phyloP scores from a whole-genome alignment of 1,139 yeast genomes.

The Sugiyamaella sp. region DNA sequence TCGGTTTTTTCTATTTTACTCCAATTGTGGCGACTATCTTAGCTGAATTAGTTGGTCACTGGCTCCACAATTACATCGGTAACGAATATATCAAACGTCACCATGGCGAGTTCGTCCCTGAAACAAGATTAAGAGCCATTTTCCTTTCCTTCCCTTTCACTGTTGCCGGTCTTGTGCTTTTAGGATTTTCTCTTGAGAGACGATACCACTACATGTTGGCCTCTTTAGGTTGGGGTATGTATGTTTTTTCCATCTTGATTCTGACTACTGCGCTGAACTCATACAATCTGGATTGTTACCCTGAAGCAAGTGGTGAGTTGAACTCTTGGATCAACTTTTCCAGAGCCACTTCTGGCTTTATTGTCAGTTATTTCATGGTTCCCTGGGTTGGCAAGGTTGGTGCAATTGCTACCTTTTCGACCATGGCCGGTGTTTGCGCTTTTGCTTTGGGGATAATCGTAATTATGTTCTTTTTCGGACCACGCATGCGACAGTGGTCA shows the following conservation, averaged over 20 bases:
- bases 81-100: conserved; percentile 16
- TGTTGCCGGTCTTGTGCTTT: conserved; percentile 16
- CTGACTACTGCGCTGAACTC: conserved; percentile 21
- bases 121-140: conserved; percentile 18
- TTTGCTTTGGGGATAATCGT: conserved; percentile 13
- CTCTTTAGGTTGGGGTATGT: conserved; percentile 21
- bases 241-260: conserved; percentile 22
- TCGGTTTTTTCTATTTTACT: conserved; percentile 23
- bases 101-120: conserved; percentile 19
- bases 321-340: conserved; percentile 22
- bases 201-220: conserved; percentile 23
- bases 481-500: conserved; percentile 15
- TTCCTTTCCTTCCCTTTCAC: conserved; percentile 19
- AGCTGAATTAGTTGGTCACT: conserved; percentile 22
- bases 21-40: conserved; percentile 21
- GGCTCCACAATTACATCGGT: conserved; percentile 24
- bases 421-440: conserved; percentile 20
- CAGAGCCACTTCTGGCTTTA: conserved; percentile 22
- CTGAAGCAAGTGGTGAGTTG: conserved; percentile 21
- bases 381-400: conserved; percentile 20
- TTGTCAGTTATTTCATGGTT: conserved; percentile 23
- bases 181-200: conserved; percentile 21
- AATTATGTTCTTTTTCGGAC: conserved; percentile 13
- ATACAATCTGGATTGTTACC: conserved; percentile 22
- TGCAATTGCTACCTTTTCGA: conserved; percentile 19